Evolutionary conservation across 2,329 filamentous ascomycete genomes (phyloP).

Genomic region (Cercospora sp.): DNA sequence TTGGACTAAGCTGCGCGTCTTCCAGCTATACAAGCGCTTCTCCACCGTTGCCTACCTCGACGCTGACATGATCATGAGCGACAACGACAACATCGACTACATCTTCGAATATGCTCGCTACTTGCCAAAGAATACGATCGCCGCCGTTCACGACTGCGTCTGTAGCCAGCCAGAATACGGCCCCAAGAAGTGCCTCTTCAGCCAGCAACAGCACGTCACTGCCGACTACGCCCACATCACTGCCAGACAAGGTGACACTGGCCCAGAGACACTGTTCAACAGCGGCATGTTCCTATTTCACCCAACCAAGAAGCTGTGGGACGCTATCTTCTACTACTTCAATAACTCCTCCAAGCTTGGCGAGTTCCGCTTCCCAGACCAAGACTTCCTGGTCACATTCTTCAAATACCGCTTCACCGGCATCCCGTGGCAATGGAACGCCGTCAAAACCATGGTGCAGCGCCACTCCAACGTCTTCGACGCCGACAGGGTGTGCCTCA

Average conservation of each 20-base stretch:
- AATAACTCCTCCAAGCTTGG: slow-evolving; percentile 42
- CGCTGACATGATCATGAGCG: neutral
- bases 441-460: neutral
- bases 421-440: slow-evolving; percentile 52
- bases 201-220: slow-evolving; percentile 39
- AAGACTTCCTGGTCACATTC: slow-evolving; percentile 54
- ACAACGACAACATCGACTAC: neutral
- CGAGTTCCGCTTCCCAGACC: slow-evolving; percentile 53
- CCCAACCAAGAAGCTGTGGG: slow-evolving; percentile 43
- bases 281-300: slow-evolving; percentile 54
- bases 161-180: slow-evolving; percentile 48
- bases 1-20: neutral
- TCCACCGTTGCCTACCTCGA: neutral
- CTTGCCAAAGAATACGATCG: slow-evolving; percentile 35
- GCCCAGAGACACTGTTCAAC: slow-evolving; percentile 45
- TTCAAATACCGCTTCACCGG: slow-evolving; percentile 47
- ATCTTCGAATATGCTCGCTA: neutral
- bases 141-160: slow-evolving; percentile 53
- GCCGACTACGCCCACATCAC: slow-evolving; percentile 43
- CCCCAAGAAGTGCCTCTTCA: slow-evolving; percentile 51
- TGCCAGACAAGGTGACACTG: neutral
- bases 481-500: neutral
- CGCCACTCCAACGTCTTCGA: neutral
- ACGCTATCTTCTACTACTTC: slow-evolving; percentile 46
- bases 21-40: neutral